Base-by-base conservation (phyloP, 805 yeast genomes). In the Debaryomyces castellii region DNA sequence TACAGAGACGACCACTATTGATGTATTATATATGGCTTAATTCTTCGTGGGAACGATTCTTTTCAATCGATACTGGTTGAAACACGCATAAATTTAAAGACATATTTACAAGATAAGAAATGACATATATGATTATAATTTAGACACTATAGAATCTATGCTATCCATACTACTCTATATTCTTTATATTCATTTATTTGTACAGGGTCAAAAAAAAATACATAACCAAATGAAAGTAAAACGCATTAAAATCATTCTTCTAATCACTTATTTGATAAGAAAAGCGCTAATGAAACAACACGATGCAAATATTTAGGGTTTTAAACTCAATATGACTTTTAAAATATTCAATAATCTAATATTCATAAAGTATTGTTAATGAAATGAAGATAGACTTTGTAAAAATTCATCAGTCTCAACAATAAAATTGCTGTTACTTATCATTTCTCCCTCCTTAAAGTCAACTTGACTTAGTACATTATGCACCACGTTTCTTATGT, bases 401-500 rank as follows among this genome's bases (percentile, higher is more conserved):
- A 64, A 59, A 58, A 59, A 66, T 25, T 52, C 60, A 57, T 86
- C 91, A 1, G 87, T 71, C 12, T 78, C 78, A 30, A 65, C 63
- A 2, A 77, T 73, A 54, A 87, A 87, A 36, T 72, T 66, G 49
- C 73, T 77, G 57, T 82, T 86, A 36, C 71, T 69, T 34, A 87
- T 80, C 43, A 73, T 77, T 34, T 69, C 73, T 0, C 74, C 78
- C 7, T 73, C 76, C 24, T 65, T 53, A 57, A 80, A 83, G 55
- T 84, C 89, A 7, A 83, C 78, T 1, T 82, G 84, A 41, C 79
- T 57, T 34, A 64, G 57, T 11, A 59, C 57, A 48, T 88, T 88
- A 58, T 78, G 75, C 17, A 81, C 85, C 10, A 88, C 81, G 46
- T 73, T 72, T 41, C 78, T 79, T 37, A 85, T 70, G 59, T 81